Conservation (phyloP, 768 basidiomycete species). For the Macrocybe gigantea region DNA sequence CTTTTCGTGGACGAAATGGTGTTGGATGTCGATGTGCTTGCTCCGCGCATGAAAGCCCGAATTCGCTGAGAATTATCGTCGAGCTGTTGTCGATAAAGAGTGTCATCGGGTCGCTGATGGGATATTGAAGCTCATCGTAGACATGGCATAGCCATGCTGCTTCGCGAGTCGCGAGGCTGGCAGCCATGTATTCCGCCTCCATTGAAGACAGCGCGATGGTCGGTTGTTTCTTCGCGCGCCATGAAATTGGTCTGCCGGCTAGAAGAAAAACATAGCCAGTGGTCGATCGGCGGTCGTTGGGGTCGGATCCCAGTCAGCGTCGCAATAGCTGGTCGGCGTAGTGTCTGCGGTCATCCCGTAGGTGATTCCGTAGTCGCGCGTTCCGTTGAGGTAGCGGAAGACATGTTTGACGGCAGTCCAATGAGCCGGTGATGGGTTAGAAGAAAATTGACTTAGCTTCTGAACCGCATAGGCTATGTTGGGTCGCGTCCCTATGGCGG, state of each 20-base stretch:
- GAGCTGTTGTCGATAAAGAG: conserved; percentile 30
- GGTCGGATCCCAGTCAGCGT: too few species aligned
- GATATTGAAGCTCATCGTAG: conserved; percentile 13
- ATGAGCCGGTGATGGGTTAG: conserved; percentile 1
- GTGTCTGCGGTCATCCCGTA: not conserved
- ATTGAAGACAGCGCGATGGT: conserved; percentile 22
- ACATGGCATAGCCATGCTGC: conserved; percentile 18
- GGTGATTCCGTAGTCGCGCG: not conserved
- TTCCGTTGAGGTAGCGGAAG: conserved; percentile 3
- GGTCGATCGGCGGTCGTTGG: not conserved
- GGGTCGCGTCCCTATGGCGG: too few species aligned
- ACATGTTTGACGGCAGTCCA: conserved; percentile 7
- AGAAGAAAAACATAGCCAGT: too few species aligned
- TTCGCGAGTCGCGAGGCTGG: conserved; percentile 20
- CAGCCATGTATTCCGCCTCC: conserved; percentile 42
- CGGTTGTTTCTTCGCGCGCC: conserved; percentile 28
- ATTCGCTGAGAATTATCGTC: conserved; percentile 28
- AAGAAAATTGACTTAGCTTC: not conserved
- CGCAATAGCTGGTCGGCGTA: not conserved
- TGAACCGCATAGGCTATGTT: conserved; percentile 13
- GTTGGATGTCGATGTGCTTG: conserved; percentile 37
- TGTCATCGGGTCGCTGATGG: conserved; percentile 1
- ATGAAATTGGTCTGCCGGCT: too few species aligned
- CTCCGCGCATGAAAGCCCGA: conserved; percentile 26
- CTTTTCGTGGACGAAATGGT: conserved; percentile 31